Evolutionary conservation across 768 basidiomycete species (phyloP), one percentile per base, ranked within the genome.

Genomic region (Tephrocybe sp.): DNA sequence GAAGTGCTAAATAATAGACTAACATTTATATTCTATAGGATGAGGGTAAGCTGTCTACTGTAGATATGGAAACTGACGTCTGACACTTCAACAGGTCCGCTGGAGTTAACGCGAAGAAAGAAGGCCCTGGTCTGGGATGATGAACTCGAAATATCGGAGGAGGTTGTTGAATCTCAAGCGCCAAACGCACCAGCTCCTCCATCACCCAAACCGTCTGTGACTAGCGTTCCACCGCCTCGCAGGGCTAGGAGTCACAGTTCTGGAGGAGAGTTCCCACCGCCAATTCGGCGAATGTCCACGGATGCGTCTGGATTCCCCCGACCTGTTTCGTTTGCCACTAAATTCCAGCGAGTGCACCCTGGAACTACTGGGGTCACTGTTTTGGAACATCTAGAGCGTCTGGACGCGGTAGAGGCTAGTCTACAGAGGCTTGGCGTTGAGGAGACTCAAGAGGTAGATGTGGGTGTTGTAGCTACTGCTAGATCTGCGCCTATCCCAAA

Each of bases 71-170:
- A 35, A 19, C 39, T 45, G 6, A 36, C 20, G 53, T 49, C 14
- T 56, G 49, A 30, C 50, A 58, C 45, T 20, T 12, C 34, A 31
- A 14, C 53, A 91, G 91, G 92, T n/a, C 92, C 93, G 3, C 73
- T 96, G 56, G 93, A 96, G 61, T 72, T 96, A 23, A 94, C 92
- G 3, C 78, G 92, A n/a, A 74, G 92, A 47, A 79, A 78, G 49
- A 92, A 83, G 64, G 83, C 87, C 7, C 76, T 90, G 20, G 87
- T 96, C 12, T 91, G 87, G 85, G 87, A 91, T 55, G 93, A 95
- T 47, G 87, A 89, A 58, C 67, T 87, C n/a, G 87, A 90, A 63
- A 66, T 90, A 16, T 67, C 78, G 38, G 85, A 85, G 53, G 85
- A 86, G 53, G 66, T 62, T 34, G 58, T 72, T 38, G 77, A 75